phyloP scores from a whole-genome alignment of 768 basidiomycete genomes.

The Cyclocybe cylindracea region DNA sequence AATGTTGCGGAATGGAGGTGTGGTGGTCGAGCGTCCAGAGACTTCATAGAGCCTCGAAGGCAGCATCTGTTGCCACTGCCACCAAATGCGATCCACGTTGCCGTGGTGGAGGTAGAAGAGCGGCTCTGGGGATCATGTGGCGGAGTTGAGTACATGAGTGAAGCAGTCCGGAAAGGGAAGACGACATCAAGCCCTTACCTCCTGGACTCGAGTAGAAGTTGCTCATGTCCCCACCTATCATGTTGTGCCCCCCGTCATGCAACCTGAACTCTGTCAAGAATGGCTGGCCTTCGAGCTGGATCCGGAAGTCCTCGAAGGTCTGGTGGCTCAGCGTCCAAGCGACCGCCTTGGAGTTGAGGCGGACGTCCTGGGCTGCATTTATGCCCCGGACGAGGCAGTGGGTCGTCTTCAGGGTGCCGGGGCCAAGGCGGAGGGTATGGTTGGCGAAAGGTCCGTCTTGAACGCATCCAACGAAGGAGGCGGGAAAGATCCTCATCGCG shows the following conservation, averaged over 20 bases:
- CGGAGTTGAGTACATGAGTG: neutral
- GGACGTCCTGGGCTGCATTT: constrained; percentile 22
- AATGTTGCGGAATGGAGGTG: constrained; percentile 29
- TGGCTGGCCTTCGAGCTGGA: constrained; percentile 35
- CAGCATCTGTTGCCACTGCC: constrained; percentile 33
- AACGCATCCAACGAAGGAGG: constrained; percentile 25
- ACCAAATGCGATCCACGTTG: constrained; percentile 42
- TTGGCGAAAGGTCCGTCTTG: constrained; percentile 35
- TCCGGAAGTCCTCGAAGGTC: constrained; percentile 33
- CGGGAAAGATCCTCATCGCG: constrained; percentile 9
- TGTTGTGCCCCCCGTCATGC: constrained; percentile 40
- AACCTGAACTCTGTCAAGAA: constrained; percentile 20
- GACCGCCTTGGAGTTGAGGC: constrained; percentile 23
- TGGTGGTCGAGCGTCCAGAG: constrained; percentile 30
- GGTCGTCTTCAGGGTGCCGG: constrained; percentile 31
- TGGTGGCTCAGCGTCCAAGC: constrained; percentile 22
- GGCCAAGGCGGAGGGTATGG: constrained; percentile 33
- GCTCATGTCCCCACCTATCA: constrained; percentile 34
- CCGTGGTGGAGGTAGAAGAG: constrained; percentile 42
- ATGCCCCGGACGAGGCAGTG: constrained; percentile 36
- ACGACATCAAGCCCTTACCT: constrained; percentile 23
- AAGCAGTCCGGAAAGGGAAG: neutral
- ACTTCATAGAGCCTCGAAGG: constrained; percentile 30
- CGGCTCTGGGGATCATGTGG: constrained; percentile 26
- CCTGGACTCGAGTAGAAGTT: constrained; percentile 41